A percentile compares a stretch with the other conserved stretches of the same genome.
These are phyloP conservation scores for Neofusicoccum ribis DNA, from an alignment of 2,329 filamentous ascomycete species.

Conservation along the genomic window DNA sequence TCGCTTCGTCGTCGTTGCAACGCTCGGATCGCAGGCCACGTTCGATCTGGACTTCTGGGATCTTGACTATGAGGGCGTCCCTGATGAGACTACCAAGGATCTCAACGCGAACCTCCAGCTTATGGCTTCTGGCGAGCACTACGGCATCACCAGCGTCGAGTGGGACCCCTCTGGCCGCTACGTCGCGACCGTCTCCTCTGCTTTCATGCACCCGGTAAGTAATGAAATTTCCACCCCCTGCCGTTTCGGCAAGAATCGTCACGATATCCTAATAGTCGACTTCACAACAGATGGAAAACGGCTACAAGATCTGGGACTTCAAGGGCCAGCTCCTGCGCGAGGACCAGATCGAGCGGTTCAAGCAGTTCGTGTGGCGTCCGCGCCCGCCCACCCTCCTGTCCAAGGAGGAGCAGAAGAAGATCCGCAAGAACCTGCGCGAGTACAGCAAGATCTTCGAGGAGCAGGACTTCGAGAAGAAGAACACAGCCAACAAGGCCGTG, in stretches of 20 bases:
- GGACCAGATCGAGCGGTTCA: conserved; percentile 93
- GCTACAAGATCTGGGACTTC: conserved; percentile 98
- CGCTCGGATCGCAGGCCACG: conserved; percentile 87
- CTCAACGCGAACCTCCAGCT: conserved; percentile 90
- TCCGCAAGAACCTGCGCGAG: conserved; percentile 97
- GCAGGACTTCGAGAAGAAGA: conserved; percentile 89
- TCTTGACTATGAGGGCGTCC: conserved; percentile 77
- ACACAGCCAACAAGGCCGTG: conserved; percentile 89
- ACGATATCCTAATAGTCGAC: conserved; percentile 18
- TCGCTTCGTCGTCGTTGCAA: conserved; percentile 91
- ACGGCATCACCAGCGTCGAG: conserved; percentile 95
- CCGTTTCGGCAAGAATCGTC: background rate
- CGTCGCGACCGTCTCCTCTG: conserved; percentile 87
- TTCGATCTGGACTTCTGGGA: conserved; percentile 98
- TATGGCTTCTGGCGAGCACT: conserved; percentile 93
- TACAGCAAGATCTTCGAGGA: conserved; percentile 95
- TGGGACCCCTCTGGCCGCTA: conserved; percentile 97
- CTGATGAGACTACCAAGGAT: conserved; percentile 94
- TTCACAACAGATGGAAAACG: conserved; percentile 84
- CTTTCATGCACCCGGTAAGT: conserved; percentile 94
- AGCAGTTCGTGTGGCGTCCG: conserved; percentile 94
- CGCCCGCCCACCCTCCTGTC: conserved; percentile 85
- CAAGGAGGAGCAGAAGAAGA: conserved; percentile 96
- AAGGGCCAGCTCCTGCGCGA: conserved; percentile 85
- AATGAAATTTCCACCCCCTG: background rate